Evolutionary conservation across 139 green algal genomes (phyloP).

Genomic region (Chlamydomonas applanata): DNA sequence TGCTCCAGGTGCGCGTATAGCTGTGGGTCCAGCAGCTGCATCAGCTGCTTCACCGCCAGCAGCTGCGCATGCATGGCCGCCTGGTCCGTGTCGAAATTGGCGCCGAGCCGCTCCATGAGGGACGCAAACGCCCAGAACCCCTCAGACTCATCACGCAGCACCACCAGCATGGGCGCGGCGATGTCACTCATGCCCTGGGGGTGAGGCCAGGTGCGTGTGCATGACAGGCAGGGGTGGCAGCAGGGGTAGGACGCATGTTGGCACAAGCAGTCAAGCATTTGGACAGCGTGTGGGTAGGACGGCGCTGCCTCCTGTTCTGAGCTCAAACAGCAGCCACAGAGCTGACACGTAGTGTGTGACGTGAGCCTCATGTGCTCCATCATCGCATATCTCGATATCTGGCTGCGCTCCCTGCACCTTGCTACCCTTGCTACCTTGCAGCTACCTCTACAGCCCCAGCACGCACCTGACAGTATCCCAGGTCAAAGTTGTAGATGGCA

Average conservation of each 20-base stretch:
- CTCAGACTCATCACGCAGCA: conserved; percentile 62
- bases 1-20: conserved; percentile 70
- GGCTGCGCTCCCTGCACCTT: no score
- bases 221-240: neutral
- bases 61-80: conserved; percentile 86
- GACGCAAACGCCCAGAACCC: conserved; percentile 67
- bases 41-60: conserved; percentile 59
- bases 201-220: no score
- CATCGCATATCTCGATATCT: no score
- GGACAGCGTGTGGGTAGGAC: no score
- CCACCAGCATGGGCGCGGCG: conserved; percentile 68
- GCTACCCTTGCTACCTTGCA: no score
- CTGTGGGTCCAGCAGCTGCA: conserved; percentile 81
- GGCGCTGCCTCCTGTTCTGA: no score
- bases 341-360: no score
- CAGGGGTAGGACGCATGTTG: no score
- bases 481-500: conserved; percentile 79
- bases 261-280: no score
- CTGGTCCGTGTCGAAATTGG: conserved; percentile 77
- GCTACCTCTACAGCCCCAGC: neutral
- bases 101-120: conserved; percentile 80
- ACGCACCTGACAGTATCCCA: conserved; percentile 83
- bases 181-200: conserved; percentile 86
- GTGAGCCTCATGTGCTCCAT: no score
- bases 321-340: no score